Evolutionary conservation across 106 monocot genomes (phyloP).

Genomic region (Dendrobium nobile): DNA sequence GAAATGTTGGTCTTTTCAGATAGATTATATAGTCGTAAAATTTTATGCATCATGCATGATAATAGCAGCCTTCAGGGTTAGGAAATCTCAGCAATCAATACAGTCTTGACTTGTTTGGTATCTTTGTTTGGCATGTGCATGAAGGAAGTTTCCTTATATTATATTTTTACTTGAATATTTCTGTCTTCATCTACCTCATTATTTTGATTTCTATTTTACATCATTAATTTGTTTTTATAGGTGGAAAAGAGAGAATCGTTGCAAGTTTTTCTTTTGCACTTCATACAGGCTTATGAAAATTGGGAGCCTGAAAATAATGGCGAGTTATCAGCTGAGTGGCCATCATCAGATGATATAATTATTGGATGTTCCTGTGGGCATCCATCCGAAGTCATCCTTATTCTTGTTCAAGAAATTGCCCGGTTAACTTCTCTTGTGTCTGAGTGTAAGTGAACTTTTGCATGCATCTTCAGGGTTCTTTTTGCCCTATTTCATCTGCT

Average conservation of each 20-base stretch:
- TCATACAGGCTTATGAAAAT: conserved; percentile 68
- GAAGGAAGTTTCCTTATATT: background rate
- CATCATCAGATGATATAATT: conserved; percentile 38
- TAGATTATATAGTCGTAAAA: background rate
- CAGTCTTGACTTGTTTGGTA: background rate
- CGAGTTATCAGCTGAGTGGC: conserved; percentile 20
- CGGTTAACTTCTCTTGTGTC: conserved; percentile 67
- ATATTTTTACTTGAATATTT: background rate
- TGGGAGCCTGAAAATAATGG: conserved; percentile 69
- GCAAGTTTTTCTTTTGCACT: conserved; percentile 74
- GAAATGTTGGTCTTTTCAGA: background rate
- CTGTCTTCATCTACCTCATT: background rate
- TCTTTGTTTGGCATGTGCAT: background rate
- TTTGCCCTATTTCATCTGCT: background rate
- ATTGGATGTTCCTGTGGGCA: conserved; percentile 77
- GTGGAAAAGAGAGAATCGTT: conserved; percentile 74
- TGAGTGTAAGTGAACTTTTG: conserved; percentile 57
- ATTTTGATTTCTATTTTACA: background rate
- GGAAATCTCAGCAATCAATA: background rate
- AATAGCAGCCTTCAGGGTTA: background rate
- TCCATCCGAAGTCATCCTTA: conserved; percentile 88
- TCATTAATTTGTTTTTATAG: conserved; percentile 30
- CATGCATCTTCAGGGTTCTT: background rate
- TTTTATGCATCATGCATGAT: background rate
- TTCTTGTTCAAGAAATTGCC: conserved; percentile 81